Evolutionary conservation across 164 flowering plant genomes (phyloP), one percentile per base, ranked within the genome.

Genomic region (Annona squamosa): DNA sequence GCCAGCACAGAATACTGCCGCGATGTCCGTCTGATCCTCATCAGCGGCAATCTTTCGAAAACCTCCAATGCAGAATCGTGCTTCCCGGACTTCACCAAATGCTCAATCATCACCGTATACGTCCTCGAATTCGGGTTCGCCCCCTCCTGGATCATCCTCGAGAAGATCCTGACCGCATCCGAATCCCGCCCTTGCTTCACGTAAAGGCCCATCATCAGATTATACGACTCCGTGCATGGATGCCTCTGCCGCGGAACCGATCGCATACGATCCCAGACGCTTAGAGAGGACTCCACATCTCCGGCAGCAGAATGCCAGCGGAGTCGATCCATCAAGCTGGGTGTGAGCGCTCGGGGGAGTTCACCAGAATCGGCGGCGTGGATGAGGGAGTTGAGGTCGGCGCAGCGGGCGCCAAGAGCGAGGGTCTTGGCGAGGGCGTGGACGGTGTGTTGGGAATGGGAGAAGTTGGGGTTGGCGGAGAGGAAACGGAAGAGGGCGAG

Each of bases 71-170:
- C 99, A 2, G 81, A 73, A 59, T 88, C 86, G 75, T 88, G 65
- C 46, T 82, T 87, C 75, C 89, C 89, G 1, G 72, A 79, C 18
- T 66, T 82, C 47, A 81, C 81, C 64, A 95, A 82, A 75, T 95
- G 99, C 71, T 88, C 85, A 19, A 95, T 87, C 63, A 95, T 76
- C 64, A 90, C 76, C 1, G 93, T 89, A 68, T 83, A 95, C 6
- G 96, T 95, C 74, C 98, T 82, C 6, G 85, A 82, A 86, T 95
- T 95, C 2, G 97, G 97, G 71, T 86, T 80, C 2, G 84, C 88
- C 45, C 99, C 98, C 79, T 85, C 87, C 42, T 78, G 77, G 71
- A 91, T 78, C 87, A 91, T 75, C 76, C 71, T 76, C 18, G 63
- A 41, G 65, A 95, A 91, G 45, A 80, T 69, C 70, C 79, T 56